phyloP scores from a whole-genome alignment of 495 filamentous ascomycete species.

The Platismatia glauca region DNA sequence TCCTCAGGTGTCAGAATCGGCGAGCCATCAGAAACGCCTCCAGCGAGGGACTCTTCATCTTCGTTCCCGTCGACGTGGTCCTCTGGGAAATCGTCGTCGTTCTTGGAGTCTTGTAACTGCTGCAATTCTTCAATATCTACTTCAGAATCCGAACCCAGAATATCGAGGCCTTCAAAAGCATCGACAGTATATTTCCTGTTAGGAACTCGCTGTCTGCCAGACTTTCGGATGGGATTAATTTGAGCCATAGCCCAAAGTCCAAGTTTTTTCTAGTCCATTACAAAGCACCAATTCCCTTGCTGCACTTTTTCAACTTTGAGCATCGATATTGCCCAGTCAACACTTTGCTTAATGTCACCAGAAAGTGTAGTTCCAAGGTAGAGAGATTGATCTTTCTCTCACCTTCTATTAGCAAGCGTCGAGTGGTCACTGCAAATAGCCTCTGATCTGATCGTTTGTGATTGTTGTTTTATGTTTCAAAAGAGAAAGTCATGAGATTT shows the following conservation, averaged over 20 bases:
- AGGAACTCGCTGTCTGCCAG: conserved; percentile 23
- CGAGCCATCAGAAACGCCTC: conserved; percentile 23
- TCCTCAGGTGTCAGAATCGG: conserved; percentile 22
- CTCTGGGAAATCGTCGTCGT: conserved; percentile 12
- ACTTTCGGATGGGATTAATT: conserved; percentile 16
- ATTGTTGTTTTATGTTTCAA: too few species aligned
- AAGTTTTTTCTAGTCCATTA: background rate
- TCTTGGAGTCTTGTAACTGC: conserved; percentile 4
- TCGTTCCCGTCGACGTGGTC: conserved; percentile 12
- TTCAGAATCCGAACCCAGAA: conserved; percentile 23
- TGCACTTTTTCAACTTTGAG: background rate
- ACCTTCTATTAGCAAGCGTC: background rate
- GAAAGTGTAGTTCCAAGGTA: background rate
- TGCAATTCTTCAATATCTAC: conserved; percentile 12
- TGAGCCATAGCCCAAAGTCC: background rate
- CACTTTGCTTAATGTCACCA: background rate
- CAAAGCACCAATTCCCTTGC: background rate
- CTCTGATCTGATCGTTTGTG: background rate
- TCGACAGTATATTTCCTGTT: conserved; percentile 24
- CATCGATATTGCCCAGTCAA: background rate
- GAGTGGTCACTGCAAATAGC: background rate
- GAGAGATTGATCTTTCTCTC: background rate
- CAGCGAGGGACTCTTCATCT: conserved; percentile 16
- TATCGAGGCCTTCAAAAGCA: conserved; percentile 17
- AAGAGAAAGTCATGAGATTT: too few species aligned